Base-by-base conservation (phyloP, 306 rosid species). In the Quercus glauca region DNA sequence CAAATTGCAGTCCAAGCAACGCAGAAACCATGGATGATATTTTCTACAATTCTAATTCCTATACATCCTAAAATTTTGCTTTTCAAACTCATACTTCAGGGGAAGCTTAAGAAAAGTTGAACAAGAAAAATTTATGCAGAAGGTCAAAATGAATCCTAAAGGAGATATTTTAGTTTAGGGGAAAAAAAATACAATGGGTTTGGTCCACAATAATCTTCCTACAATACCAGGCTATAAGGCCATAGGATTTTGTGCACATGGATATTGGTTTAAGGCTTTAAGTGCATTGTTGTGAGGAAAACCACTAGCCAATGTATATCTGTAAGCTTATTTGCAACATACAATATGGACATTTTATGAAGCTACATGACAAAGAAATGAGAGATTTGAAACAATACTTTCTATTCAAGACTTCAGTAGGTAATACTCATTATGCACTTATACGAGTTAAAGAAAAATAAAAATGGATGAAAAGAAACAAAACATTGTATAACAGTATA, bases 61-160 rank as follows among this genome's bases (percentile, higher is more conserved):
- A 18, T 26, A 26, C 25, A 15, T 10, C 49, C 49, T 17, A 45
- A 65, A 65, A 73, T 12, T 49, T 33, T 43, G 57, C 82, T 35
- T 70, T 43, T 64, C 52, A 80, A 28, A 72, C 70, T 80, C 65
- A 71, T 80, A 53, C 56, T 55, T 45, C 29, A 78, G 76, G 53
- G 55, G 73, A 17, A 26, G 58, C 9, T 15, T 18, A 13, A 45
- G 79, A 37, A 60, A 51, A 69, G 3, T 45, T 59, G 20, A 18
- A 57, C 21, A 6, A 31, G 6, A 14, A 31, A 65, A 31, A 5
- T 56, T 79, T 49, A 73, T 18, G 37, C 63, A 63, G 3, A 2
- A 49, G 17, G 65, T 7, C 51, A 67, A 67, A 58, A 77, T 17
- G 33, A 73, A 19, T 19, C 21, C 69, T 5, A 69, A 55, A 63